A percentile compares a stretch with the other conserved stretches of the same genome.
phyloP scores from a whole-genome alignment of 2,329 filamentous ascomycete genomes.

The Didymella pomorum region DNA sequence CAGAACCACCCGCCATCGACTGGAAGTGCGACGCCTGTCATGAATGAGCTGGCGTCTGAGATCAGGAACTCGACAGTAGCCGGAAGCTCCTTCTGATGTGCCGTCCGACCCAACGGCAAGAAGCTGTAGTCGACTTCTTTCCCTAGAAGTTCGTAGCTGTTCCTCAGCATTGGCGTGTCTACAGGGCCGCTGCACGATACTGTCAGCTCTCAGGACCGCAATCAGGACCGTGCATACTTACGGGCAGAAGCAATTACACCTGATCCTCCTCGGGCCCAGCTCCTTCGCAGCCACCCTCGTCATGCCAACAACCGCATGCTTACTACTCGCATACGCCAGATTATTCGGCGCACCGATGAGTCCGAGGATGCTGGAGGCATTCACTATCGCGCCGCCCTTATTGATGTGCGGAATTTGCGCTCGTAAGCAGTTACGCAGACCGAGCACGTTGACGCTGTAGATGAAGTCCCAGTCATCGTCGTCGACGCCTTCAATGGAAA shows the following conservation, averaged over 20 bases:
- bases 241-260: slow-evolving; percentile 49
- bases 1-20: slow-evolving; percentile 58
- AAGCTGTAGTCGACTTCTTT: slow-evolving; percentile 30
- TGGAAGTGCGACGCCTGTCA: slow-evolving; percentile 56
- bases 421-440: slow-evolving; percentile 51
- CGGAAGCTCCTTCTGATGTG: slow-evolving; percentile 50
- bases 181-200: slow-evolving; percentile 33
- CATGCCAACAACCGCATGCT: slow-evolving; percentile 54
- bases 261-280: slow-evolving; percentile 45
- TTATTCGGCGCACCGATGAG: slow-evolving; percentile 52
- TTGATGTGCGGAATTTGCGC: slow-evolving; percentile 54
- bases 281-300: slow-evolving; percentile 53
- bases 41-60: slow-evolving; percentile 56
- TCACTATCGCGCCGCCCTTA: slow-evolving; percentile 50
- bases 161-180: slow-evolving; percentile 48
- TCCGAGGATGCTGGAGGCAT: slow-evolving; percentile 62
- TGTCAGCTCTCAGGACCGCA: neutral
- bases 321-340: slow-evolving; percentile 50
- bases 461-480: slow-evolving; percentile 53
- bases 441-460: slow-evolving; percentile 50
- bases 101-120: slow-evolving; percentile 36
- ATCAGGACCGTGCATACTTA: slow-evolving; percentile 29
- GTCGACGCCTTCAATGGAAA: slow-evolving; percentile 40
- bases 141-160: slow-evolving; percentile 30
- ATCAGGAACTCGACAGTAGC: slow-evolving; percentile 59